A percentile compares a stretch with the other conserved stretches of the same genome.
These are phyloP conservation scores for Picocystis salinarum DNA, from an alignment of 139 green algal genomes.

Conservation along the genomic window DNA sequence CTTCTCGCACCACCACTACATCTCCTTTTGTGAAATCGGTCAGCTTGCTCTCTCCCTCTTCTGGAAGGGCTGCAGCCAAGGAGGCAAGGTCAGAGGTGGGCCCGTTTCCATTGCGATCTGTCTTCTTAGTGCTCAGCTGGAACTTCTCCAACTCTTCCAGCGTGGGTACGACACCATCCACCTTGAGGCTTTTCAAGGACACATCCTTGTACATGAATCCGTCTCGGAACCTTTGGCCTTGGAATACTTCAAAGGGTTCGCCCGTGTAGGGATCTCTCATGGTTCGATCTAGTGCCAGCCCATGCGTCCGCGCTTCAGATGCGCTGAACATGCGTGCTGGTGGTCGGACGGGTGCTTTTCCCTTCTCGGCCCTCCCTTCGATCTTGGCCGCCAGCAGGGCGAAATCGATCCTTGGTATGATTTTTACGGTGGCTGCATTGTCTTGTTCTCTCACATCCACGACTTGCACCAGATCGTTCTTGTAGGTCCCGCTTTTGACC, in stretches of 20 bases:
- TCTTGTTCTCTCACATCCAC: constrained; percentile 76
- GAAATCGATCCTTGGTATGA: constrained; percentile 11
- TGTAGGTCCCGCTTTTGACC: constrained; percentile 61
- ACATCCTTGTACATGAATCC: constrained; percentile 63
- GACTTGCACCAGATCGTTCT: constrained; percentile 77
- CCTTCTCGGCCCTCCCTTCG: no score
- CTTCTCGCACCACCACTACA: constrained; percentile 36
- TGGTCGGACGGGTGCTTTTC: no score
- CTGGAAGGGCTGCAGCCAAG: constrained; percentile 8
- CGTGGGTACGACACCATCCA: constrained; percentile 40
- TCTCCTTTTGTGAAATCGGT: constrained; percentile 24
- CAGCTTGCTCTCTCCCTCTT: constrained; percentile 5
- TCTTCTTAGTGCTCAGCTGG: constrained; percentile 15
- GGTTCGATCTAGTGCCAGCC: no score
- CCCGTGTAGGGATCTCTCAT: no score
- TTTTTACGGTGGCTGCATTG: constrained; percentile 20
- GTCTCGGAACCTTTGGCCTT: constrained; percentile 38
- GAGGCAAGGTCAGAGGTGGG: constrained; percentile 5
- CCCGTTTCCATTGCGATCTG: not conserved
- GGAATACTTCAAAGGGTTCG: not conserved
- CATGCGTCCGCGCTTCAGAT: no score
- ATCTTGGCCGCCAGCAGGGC: not conserved
- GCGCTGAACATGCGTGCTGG: no score
- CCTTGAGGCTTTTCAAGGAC: constrained; percentile 38
- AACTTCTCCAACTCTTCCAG: constrained; percentile 80